These are phyloP conservation scores for Aureobasidium sp. DNA, from an alignment of 2,329 filamentous ascomycete genomes.

Conservation along the genomic window DNA sequence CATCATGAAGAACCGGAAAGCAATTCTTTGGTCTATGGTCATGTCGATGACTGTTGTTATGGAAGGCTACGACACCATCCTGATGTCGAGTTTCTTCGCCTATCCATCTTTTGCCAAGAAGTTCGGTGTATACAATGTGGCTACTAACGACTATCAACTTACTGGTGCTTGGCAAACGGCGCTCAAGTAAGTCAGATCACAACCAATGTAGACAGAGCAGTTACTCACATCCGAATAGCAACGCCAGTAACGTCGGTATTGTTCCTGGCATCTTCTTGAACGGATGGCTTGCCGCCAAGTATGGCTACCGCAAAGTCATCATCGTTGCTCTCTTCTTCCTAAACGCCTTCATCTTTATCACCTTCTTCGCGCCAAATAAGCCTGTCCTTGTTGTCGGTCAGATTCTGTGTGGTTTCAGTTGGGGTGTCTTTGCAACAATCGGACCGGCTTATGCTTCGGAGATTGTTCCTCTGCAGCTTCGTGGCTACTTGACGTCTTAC, in stretches of 20 bases:
- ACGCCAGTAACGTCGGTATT: constrained; percentile 36
- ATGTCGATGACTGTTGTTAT: constrained; percentile 54
- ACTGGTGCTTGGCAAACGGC: constrained; percentile 2
- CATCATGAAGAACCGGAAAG: constrained; percentile 28
- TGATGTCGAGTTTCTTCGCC: constrained; percentile 45
- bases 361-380: constrained; percentile 4
- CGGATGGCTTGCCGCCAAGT: constrained; percentile 26
- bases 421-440: constrained; percentile 45
- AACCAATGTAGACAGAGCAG: constrained; percentile 14
- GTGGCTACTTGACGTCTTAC: constrained; percentile 50
- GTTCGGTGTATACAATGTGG: constrained; percentile 1
- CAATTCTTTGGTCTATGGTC: constrained; percentile 48
- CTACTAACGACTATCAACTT: neutral
- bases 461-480: constrained; percentile 49
- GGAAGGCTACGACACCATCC: constrained; percentile 54
- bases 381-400: constrained; percentile 1
- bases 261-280: constrained; percentile 44
- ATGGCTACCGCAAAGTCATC: constrained; percentile 11
- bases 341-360: constrained; percentile 27
- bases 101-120: constrained; percentile 1
- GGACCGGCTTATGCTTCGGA: constrained; percentile 58
- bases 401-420: neutral
- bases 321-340: constrained; percentile 6
- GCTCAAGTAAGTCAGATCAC: constrained; percentile 40
- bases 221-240: constrained; percentile 33